Conservation (phyloP, 1,284 basidiomycete genomes). For the Ceratobasidium papillatum region DNA sequence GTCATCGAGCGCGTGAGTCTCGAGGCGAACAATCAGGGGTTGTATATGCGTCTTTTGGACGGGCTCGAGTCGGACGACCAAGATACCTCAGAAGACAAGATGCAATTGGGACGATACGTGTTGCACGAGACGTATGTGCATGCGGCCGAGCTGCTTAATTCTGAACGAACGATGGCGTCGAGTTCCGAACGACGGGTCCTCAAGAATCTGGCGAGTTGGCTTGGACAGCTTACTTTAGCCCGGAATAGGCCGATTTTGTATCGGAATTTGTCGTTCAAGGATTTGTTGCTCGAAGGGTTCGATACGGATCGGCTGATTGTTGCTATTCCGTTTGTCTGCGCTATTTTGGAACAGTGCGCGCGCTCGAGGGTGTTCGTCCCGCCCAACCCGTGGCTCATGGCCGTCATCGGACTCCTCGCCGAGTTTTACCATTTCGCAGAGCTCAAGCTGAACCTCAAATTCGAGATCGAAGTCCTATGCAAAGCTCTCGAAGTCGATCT, state of each 20-base stretch:
- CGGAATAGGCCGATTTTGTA: conserved; percentile 92
- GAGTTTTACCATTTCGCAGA: conserved; percentile 98
- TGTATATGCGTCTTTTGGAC: conserved; percentile 94
- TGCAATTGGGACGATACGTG: conserved; percentile 75
- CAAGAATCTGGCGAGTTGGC: conserved; percentile 96
- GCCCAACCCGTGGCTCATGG: conserved; percentile 99
- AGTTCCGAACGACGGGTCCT: conserved; percentile 86
- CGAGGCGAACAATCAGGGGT: conserved; percentile 96
- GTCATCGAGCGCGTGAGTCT: conserved; percentile 95
- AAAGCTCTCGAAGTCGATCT: conserved; percentile 91
- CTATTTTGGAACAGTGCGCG: conserved; percentile 90
- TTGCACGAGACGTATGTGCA: conserved; percentile 94
- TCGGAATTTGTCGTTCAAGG: conserved; percentile 95
- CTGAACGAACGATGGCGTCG: conserved; percentile 87
- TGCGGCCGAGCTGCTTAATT: conserved; percentile 86
- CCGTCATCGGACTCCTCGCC: conserved; percentile 87
- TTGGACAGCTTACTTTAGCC: conserved; percentile 92
- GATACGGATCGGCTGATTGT: conserved; percentile 92
- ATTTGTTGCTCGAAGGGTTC: conserved; percentile 94
- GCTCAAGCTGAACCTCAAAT: conserved; percentile 96
- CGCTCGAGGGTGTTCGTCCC: conserved; percentile 92
- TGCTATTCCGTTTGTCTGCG: conserved; percentile 98
- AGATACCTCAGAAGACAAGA: conserved; percentile 56
- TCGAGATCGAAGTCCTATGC: conserved; percentile 98
- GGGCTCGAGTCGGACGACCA: background rate